phyloP scores from a whole-genome alignment of 148 eudicot species.

The Polygonum aviculare region DNA sequence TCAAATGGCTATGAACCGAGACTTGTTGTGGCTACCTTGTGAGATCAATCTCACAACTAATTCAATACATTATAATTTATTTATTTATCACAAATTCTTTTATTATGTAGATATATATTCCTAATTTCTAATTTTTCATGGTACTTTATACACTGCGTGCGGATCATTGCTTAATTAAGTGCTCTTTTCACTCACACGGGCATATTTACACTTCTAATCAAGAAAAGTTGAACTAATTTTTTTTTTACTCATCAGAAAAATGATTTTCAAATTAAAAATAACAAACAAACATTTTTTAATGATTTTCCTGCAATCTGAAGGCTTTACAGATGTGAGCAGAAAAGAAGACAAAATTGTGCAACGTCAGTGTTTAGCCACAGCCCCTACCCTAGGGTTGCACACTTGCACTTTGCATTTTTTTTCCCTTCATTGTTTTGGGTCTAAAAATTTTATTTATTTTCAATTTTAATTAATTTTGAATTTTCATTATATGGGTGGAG shows the following conservation, averaged over 20 bases:
- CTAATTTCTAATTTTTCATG: not conserved
- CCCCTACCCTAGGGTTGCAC: conserved; percentile 15
- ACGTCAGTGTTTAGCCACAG: conserved; percentile 27
- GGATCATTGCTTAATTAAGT: not conserved
- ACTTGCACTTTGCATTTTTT: conserved; percentile 8
- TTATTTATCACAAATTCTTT: not conserved
- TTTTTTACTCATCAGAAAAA: not conserved
- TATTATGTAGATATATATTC: not conserved
- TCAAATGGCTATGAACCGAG: not conserved
- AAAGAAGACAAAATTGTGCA: conserved; percentile 20
- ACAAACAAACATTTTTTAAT: not conserved
- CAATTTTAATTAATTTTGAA: not conserved
- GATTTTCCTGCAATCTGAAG: conserved; percentile 1
- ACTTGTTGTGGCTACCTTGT: not conserved
- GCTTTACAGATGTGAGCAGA: conserved; percentile 7
- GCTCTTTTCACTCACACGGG: not conserved
- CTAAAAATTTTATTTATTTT: not conserved
- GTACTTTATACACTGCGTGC: not conserved
- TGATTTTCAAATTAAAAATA: not conserved
- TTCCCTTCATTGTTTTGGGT: not conserved
- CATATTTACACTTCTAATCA: not conserved
- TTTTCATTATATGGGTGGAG: conserved; percentile 6
- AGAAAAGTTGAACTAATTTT: not conserved
- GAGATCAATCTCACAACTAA: not conserved
- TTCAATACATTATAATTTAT: not conserved